A percentile compares a stretch with the other conserved stretches of the same genome.
phyloP scores from a whole-genome alignment of 352 stramenopile species.

The Phytophthora pistaciae region DNA sequence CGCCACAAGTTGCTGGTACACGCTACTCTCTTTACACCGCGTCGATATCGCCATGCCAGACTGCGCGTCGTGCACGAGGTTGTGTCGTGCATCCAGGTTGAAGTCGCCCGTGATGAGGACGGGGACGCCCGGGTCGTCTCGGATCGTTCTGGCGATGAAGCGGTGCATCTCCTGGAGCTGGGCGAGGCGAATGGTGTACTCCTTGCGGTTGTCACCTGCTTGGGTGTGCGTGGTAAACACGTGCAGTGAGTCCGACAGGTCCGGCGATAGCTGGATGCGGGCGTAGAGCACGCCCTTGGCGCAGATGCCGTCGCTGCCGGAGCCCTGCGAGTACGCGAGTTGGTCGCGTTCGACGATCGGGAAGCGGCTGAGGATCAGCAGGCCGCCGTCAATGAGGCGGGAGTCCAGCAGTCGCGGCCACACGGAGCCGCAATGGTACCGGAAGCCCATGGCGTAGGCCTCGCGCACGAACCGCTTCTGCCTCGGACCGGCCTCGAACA shows the following conservation, averaged over 20 bases:
- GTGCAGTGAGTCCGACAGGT: conserved; percentile 74
- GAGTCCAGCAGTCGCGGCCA: conserved; percentile 64
- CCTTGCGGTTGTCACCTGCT: conserved; percentile 57
- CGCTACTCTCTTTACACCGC: conserved; percentile 61
- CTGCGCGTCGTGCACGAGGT: conserved; percentile 57
- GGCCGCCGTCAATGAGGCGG: conserved; percentile 75
- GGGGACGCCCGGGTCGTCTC: conserved; percentile 57
- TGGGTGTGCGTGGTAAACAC: conserved; percentile 91
- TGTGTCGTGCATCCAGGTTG: conserved; percentile 82
- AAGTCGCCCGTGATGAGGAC: conserved; percentile 84
- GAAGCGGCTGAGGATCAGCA: conserved; percentile 87
- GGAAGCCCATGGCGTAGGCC: conserved; percentile 67
- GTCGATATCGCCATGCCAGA: conserved; percentile 35
- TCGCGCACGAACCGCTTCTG: conserved; percentile 67
- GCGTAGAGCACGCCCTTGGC: conserved; percentile 84
- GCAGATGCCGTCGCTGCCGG: conserved; percentile 75
- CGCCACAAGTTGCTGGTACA: conserved; percentile 67
- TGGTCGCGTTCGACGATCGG: conserved; percentile 80
- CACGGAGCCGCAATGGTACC: conserved; percentile 81
- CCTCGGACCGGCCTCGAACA: conserved; percentile 76
- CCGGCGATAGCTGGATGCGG: conserved; percentile 74
- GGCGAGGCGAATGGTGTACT: conserved; percentile 62
- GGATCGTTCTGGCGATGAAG: conserved; percentile 65
- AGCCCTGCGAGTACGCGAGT: conserved; percentile 62
- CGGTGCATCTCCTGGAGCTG: conserved; percentile 72